phyloP scores from a whole-genome alignment of 108 stramenopile species.

The Chaetoceros tenuissimus region DNA sequence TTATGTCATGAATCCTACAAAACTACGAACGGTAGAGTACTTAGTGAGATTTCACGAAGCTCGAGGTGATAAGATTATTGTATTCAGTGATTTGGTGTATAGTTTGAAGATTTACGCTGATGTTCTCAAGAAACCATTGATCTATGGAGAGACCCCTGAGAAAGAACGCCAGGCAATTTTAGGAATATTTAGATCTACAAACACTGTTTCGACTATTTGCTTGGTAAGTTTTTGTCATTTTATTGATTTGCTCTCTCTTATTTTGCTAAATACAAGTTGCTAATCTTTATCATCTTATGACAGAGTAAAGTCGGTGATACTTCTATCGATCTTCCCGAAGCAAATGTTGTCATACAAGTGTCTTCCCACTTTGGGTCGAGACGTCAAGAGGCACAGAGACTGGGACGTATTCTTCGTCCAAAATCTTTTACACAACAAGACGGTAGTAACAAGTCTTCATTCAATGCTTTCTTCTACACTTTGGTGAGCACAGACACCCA shows the following conservation, averaged over 20 bases:
- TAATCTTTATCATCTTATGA: neutral
- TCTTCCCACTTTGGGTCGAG: constrained; percentile 97
- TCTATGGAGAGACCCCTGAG: constrained; percentile 94
- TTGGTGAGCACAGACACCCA: constrained; percentile 95
- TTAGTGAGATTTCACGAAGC: constrained; percentile 90
- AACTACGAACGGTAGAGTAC: constrained; percentile 87
- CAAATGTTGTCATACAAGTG: constrained; percentile 99
- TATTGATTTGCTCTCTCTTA: neutral
- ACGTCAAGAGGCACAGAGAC: constrained; percentile 98
- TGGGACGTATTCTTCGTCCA: constrained; percentile 96
- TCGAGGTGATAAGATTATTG: constrained; percentile 96
- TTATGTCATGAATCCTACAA: constrained; percentile 97
- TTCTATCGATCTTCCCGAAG: constrained; percentile 97
- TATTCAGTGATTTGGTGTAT: constrained; percentile 94
- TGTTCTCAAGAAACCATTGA: constrained; percentile 77
- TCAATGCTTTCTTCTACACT: constrained; percentile 99
- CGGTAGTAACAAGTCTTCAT: constrained; percentile 83
- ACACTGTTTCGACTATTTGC: constrained; percentile 25
- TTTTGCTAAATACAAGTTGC: constrained; percentile 7
- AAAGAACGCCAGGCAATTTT: constrained; percentile 90
- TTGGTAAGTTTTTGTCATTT: neutral
- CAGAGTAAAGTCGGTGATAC: constrained; percentile 97
- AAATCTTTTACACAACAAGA: constrained; percentile 84
- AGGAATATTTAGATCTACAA: constrained; percentile 78
- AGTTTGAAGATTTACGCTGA: constrained; percentile 84